Conservation (phyloP, 371 early-diverging fungal genomes). For the Funneliformis caledonium region DNA sequence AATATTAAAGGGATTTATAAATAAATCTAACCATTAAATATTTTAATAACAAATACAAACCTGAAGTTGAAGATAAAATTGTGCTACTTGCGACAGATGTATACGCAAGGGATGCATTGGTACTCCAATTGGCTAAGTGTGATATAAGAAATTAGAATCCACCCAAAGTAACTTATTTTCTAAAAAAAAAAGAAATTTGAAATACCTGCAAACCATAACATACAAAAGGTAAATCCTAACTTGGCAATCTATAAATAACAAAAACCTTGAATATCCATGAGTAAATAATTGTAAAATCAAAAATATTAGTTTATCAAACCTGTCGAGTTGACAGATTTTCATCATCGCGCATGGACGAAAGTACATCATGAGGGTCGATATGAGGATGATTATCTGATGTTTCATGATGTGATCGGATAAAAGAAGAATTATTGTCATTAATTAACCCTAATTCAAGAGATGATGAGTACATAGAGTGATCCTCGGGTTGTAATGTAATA, state of each 20-base stretch:
- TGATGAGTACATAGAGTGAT: background rate
- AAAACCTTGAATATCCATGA: background rate
- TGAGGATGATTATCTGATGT: background rate
- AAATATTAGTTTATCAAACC: background rate
- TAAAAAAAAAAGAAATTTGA: background rate
- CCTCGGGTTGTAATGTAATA: background rate
- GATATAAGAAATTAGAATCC: background rate
- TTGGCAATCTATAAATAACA: slow-evolving; percentile 59
- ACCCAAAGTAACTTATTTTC: background rate
- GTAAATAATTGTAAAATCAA: background rate
- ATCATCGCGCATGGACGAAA: background rate
- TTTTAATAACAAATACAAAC: slow-evolving; percentile 40
- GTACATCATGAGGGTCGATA: slow-evolving; percentile 28
- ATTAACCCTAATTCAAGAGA: background rate
- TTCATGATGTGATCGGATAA: background rate
- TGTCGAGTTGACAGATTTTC: slow-evolving; percentile 3
- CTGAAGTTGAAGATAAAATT: slow-evolving; percentile 78
- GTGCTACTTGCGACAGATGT: slow-evolving; percentile 84
- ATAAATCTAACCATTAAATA: background rate
- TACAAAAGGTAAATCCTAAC: slow-evolving; percentile 75
- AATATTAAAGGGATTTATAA: background rate
- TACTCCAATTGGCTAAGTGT: slow-evolving; percentile 67
- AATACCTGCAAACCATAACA: slow-evolving; percentile 72
- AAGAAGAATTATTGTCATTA: background rate
- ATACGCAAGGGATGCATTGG: slow-evolving; percentile 77